A percentile compares a stretch with the other conserved stretches of the same genome.
Conservation (phyloP, 495 filamentous ascomycete genomes). For the Penicillium herquei region DNA sequence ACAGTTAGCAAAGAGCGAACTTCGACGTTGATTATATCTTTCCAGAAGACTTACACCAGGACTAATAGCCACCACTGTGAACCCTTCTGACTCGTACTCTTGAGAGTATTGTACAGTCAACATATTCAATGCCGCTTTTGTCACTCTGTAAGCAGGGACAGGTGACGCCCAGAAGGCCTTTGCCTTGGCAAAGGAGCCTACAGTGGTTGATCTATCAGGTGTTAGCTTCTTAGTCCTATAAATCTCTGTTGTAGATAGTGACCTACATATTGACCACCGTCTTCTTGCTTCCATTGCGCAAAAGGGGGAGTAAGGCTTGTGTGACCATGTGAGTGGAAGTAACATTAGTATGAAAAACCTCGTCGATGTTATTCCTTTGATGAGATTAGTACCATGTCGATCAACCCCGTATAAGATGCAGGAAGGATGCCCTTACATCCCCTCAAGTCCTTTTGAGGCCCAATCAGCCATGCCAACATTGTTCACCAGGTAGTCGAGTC, state of each 20-base stretch:
- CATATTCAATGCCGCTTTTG: slow-evolving; percentile 52
- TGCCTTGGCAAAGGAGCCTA: slow-evolving; percentile 42
- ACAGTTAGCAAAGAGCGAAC: slow-evolving; percentile 20
- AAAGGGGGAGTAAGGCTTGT: slow-evolving; percentile 43
- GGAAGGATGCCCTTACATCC: slow-evolving; percentile 27
- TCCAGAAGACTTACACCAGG: slow-evolving; percentile 49
- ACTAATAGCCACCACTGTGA: slow-evolving; percentile 43
- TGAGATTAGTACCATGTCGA: background rate
- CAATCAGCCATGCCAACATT: slow-evolving; percentile 41
- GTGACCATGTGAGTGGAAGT: slow-evolving; percentile 42
- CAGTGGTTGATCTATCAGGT: slow-evolving; percentile 26
- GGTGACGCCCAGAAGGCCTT: slow-evolving; percentile 15
- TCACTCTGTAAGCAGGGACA: slow-evolving; percentile 49
- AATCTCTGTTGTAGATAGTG: background rate
- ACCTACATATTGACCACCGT: slow-evolving; percentile 48
- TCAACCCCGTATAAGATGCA: background rate
- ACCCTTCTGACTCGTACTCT: slow-evolving; percentile 37
- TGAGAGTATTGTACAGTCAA: slow-evolving; percentile 48
- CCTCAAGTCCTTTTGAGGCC: slow-evolving; percentile 21
- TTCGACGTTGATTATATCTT: slow-evolving; percentile 27
- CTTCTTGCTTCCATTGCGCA: slow-evolving; percentile 44
- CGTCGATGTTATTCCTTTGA: slow-evolving; percentile 32
- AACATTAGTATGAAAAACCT: slow-evolving; percentile 46
- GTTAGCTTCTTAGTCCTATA: background rate
- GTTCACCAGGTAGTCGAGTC: slow-evolving; percentile 53